A percentile compares a stretch with the other conserved stretches of the same genome.
Conservation (phyloP, 2,329 filamentous ascomycete genomes). For the Gliomastix tumulicola region DNA sequence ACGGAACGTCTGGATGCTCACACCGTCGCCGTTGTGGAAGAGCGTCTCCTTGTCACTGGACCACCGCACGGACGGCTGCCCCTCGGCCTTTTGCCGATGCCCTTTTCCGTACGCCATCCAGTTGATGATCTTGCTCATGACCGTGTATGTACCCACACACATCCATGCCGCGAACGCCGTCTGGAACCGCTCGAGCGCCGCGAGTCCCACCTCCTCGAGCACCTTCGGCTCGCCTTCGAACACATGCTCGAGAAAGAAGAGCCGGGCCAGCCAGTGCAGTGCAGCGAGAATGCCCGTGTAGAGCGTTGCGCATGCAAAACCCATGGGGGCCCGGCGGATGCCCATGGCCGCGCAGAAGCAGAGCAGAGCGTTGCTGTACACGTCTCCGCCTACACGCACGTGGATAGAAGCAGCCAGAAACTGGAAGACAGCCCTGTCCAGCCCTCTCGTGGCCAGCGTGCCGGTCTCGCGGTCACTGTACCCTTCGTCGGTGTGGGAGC, state of each 20-base stretch:
- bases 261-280: slow-evolving; percentile 3
- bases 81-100: slow-evolving; percentile 4
- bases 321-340: slow-evolving; percentile 1
- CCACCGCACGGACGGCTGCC: slow-evolving; percentile 5
- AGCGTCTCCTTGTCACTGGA: slow-evolving; percentile 5
- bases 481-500: background rate
- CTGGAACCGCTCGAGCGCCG: slow-evolving; percentile 3
- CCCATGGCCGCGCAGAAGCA: slow-evolving; percentile 6
- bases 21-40: slow-evolving; percentile 5
- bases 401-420: slow-evolving; percentile 8
- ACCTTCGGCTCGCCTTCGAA: slow-evolving; percentile 2
- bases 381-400: slow-evolving; percentile 4
- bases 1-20: slow-evolving; percentile 4
- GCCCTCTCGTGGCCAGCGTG: background rate
- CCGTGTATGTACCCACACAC: slow-evolving; percentile 4
- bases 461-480: background rate
- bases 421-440: slow-evolving; percentile 5
- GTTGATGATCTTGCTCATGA: slow-evolving; percentile 6
- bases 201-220: slow-evolving; percentile 3
- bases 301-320: slow-evolving; percentile 4
- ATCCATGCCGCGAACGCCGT: slow-evolving; percentile 4
- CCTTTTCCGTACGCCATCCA: slow-evolving; percentile 8
- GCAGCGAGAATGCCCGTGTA: slow-evolving; percentile 5
- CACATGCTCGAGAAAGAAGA: slow-evolving; percentile 7
- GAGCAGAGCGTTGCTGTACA: slow-evolving; percentile 7